Percentiles rank a stretch among this genome's conserved stretches.
phyloP scores from a whole-genome alignment of 495 filamentous ascomycete genomes.

The Articulospora tetracladia region DNA sequence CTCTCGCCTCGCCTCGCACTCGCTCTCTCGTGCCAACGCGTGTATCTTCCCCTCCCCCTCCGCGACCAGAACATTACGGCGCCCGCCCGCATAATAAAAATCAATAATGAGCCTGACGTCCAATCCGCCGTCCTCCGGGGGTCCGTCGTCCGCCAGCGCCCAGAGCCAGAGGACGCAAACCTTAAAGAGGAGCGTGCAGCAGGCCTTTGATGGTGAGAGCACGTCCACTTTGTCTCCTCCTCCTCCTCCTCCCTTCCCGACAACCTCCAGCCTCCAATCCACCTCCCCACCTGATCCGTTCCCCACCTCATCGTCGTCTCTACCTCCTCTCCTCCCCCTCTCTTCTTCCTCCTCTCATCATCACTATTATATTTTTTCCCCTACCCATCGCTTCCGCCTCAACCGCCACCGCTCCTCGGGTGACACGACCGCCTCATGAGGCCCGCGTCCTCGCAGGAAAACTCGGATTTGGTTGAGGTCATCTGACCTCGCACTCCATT shows the following conservation, averaged over 20 bases:
- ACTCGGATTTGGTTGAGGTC: background rate
- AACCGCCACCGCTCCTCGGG: background rate
- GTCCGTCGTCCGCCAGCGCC: conserved; percentile 42
- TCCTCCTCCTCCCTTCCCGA: conserved; percentile 12
- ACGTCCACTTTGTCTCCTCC: too few relatives aligned
- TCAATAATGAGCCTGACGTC: conserved; percentile 41
- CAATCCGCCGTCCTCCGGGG: conserved; percentile 50
- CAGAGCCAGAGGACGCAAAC: conserved; percentile 38
- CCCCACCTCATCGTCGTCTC: too few relatives aligned
- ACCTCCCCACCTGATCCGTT: too few relatives aligned
- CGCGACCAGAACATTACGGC: background rate
- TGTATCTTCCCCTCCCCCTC: background rate
- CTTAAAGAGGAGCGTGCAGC: conserved; percentile 70
- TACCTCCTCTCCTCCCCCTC: too few relatives aligned
- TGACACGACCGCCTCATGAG: conserved; percentile 17
- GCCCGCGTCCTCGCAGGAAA: background rate
- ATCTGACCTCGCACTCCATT: background rate
- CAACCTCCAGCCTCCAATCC: conserved; percentile 15
- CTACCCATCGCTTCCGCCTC: background rate
- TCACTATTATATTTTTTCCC: too few relatives aligned
- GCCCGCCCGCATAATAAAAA: background rate
- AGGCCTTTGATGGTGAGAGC: conserved; percentile 83
- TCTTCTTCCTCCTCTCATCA: too few relatives aligned
- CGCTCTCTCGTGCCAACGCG: background rate
- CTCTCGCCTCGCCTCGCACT: background rate